These are phyloP conservation scores for Citrus reticulata DNA, from an alignment of 345 rosid genomes.

Conservation along the genomic window DNA sequence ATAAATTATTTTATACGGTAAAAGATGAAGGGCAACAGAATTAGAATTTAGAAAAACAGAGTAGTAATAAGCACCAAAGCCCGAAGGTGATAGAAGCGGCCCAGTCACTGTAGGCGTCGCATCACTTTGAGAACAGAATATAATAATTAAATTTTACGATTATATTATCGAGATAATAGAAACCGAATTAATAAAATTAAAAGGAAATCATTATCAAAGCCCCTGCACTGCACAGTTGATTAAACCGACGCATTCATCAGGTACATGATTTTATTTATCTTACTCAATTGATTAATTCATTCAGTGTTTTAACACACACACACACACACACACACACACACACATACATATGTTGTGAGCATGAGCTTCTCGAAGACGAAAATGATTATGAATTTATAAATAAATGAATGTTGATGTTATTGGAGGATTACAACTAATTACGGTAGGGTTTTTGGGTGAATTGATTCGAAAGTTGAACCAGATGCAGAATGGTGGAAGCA, in stretches of 20 bases:
- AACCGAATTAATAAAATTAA: too few species aligned
- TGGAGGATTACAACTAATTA: too few species aligned
- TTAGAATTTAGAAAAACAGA: background rate
- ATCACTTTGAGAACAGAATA: background rate
- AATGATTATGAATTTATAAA: too few species aligned
- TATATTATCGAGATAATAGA: background rate
- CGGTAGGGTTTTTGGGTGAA: background rate
- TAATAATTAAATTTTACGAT: background rate
- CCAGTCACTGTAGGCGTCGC: background rate
- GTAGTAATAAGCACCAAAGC: background rate
- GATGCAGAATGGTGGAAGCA: constrained; percentile 42
- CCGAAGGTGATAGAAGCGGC: background rate
- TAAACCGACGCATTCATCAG: background rate
- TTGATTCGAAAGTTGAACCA: constrained; percentile 5
- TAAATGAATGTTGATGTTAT: too few species aligned
- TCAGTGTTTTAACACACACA: too few species aligned
- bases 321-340: too few species aligned
- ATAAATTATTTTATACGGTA: too few species aligned
- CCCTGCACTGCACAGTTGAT: too few species aligned
- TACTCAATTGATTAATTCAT: background rate
- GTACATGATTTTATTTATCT: background rate
- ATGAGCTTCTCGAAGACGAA: too few species aligned
- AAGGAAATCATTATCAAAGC: background rate
- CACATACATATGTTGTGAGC: too few species aligned
- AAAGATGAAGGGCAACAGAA: too few species aligned